phyloP scores from a whole-genome alignment of 257 asterid genomes.

The Mentha longifolia region DNA sequence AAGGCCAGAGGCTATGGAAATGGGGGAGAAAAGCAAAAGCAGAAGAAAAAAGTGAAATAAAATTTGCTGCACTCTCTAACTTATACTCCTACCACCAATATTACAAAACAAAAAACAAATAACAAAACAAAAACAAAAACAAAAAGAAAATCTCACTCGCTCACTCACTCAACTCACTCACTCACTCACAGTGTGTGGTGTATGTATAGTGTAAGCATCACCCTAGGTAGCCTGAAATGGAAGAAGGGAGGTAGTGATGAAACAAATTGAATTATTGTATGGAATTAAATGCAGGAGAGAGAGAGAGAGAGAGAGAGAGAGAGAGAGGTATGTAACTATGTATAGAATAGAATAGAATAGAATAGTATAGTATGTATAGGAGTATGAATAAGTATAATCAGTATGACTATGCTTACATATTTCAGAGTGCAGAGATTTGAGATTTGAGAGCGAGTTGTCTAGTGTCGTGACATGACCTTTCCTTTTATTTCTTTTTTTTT shows the following conservation, averaged over 20 bases:
- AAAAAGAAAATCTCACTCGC: slow-evolving; percentile 28
- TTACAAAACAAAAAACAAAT: too few species aligned
- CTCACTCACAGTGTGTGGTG: slow-evolving; percentile 9
- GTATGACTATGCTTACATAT: slow-evolving; percentile 56
- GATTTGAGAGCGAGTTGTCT: slow-evolving; percentile 87
- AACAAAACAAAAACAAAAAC: background rate
- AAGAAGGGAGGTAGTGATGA: background rate
- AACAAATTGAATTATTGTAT: slow-evolving; percentile 39
- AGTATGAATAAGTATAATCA: slow-evolving; percentile 52
- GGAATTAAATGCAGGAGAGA: slow-evolving; percentile 16
- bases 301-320: background rate
- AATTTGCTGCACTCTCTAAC: background rate
- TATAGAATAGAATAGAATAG: too few species aligned
- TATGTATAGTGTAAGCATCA: slow-evolving; percentile 15
- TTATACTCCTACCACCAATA: too few species aligned
- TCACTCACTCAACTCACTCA: slow-evolving; percentile 26
- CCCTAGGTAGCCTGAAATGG: background rate
- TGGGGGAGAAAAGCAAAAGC: slow-evolving; percentile 67
- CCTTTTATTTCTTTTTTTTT: slow-evolving; percentile 34
- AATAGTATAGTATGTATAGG: too few species aligned
- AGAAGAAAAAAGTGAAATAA: slow-evolving; percentile 1
- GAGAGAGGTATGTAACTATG: too few species aligned
- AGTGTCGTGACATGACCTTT: slow-evolving; percentile 77
- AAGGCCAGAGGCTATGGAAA: slow-evolving; percentile 82
- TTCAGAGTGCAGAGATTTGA: slow-evolving; percentile 66